Base-by-base conservation (phyloP, 768 basidiomycete species). In the Sporobolomyces pararoseus region DNA sequence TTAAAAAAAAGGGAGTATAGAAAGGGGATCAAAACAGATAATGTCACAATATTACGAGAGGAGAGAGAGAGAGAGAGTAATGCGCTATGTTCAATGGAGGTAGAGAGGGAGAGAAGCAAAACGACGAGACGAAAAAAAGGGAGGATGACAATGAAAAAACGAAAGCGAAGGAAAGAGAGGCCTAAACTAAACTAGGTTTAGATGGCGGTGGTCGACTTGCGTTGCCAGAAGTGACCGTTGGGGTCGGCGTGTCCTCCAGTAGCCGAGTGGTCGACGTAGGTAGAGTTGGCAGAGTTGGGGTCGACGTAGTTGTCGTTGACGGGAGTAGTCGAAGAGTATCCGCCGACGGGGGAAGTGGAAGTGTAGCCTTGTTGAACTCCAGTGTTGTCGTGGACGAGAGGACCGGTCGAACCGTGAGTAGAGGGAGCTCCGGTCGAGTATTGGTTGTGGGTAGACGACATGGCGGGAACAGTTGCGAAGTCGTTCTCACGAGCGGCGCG, bases 221-320 rank as follows among this genome's bases (percentile, higher is more conserved):
- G 65, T 31, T 66, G 47, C 65, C 65, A 66, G 57, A 58, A 59
- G 65, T 66, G 65, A 39, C 57, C 46, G 47, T 65, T 65, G n/a
- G n/a, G n/a, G n/a, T n/a, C n/a, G n/a, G n/a, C n/a, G n/a, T n/a
- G n/a, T n/a, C n/a, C n/a, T n/a, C n/a, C n/a, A n/a, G n/a, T n/a
- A n/a, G n/a, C n/a, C n/a, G n/a, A n/a, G 39, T 42, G 39, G 39
- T 42, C 17, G 39, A 17, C 17, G 10, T 42, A 9, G 39, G 9
- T 9, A 42, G 39, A 9, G 39, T 42, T 42, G 39, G 39, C 17
- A 42, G 39, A 42, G 39, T 42, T 42, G 39, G 39, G 44, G 55
- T 65, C 31, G 46, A 49, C 54, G 65, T 58, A 39, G 47, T 35
- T 64, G 13, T 13, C 46, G 46, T 47, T 23, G 46, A 47, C 21